Evolutionary conservation across 163 green algal species (phyloP), one percentile per base, ranked within the genome.

Genomic region (Coccomyxa subellipsoidea): DNA sequence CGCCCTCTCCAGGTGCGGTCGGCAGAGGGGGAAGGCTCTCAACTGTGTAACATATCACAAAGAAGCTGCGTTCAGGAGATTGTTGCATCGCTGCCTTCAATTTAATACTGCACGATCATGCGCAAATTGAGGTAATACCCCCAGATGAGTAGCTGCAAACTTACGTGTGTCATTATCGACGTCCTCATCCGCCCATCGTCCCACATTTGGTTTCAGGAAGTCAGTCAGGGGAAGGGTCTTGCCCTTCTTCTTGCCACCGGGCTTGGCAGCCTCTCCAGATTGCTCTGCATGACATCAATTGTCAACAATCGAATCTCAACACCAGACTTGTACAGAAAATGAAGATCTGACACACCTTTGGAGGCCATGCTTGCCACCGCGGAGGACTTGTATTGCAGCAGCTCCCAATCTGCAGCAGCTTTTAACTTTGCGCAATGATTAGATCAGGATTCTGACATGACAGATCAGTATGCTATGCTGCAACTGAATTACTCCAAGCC

Each of bases 101-200:
- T n/a, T n/a, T n/a, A n/a, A n/a, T n/a, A n/a, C n/a, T n/a, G n/a
- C n/a, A n/a, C 32, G 12, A 40, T 40, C 0, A 40, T 27, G 23
- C 70, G 0, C 25, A 15, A 34, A 31, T 29, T 0, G 10, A 34
- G 8, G 3, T 2, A 31, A 2, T 34, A 34, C 27, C 12, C 23
- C 7, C 4, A 47, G 34, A 39, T 38, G 70, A n/a, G 1, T 15
- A 1, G 32, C 21, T 4, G 4, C 31, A 47, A 12, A 47, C 70
- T 38, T 23, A 77, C 70, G 70, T 31, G 32, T 47, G 25, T 40
- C 34, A 35, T 73, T 35, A 25, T 77, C 70, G 32, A 77, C 32
- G 32, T 77, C 70, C 18, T 77, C 70, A 40, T 77, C 70, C 32
- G 70, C 70, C 70, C 70, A 77, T 31, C 32, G 31, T 27, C 70